These are phyloP conservation scores for Chiua virens DNA, from an alignment of 768 basidiomycete genomes.

Conservation along the genomic window DNA sequence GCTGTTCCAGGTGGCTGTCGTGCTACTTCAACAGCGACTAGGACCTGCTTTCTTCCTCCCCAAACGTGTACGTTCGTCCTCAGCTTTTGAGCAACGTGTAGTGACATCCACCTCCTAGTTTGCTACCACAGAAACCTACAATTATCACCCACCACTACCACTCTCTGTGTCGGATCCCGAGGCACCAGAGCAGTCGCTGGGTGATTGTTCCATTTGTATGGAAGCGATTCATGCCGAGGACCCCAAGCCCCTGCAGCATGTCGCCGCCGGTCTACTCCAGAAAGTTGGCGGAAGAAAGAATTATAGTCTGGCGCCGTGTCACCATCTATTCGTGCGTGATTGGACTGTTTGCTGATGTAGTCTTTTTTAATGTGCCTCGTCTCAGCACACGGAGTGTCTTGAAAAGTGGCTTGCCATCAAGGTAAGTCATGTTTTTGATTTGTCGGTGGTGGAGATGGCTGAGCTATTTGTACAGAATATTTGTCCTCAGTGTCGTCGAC, in stretches of 20 bases:
- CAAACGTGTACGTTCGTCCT: constrained; percentile 45
- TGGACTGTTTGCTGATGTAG: background rate
- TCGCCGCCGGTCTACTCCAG: constrained; percentile 38
- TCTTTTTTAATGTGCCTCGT: background rate
- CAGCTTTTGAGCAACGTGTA: background rate
- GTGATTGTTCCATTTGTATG: constrained; percentile 94
- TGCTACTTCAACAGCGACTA: constrained; percentile 72
- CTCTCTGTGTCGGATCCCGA: constrained; percentile 59
- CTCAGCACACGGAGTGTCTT: constrained; percentile 82
- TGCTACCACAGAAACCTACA: constrained; percentile 59
- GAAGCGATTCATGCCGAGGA: constrained; percentile 69
- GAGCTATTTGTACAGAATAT: constrained; percentile 57
- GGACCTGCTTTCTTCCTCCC: constrained; percentile 88
- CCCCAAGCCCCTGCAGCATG: constrained; percentile 34
- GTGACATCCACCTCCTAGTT: constrained; percentile 42
- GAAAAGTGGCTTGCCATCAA: constrained; percentile 84
- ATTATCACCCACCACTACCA: constrained; percentile 84
- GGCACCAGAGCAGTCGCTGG: constrained; percentile 71
- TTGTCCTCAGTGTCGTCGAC: constrained; percentile 87
- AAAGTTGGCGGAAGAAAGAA: constrained; percentile 48
- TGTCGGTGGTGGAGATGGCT: background rate
- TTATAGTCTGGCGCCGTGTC: constrained; percentile 87
- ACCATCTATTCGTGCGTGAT: constrained; percentile 76
- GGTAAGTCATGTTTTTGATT: constrained; percentile 33
- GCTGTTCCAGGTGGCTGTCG: constrained; percentile 55